phyloP scores from a whole-genome alignment of 805 yeast genomes.

The Yamadazyma paraphyllophila region DNA sequence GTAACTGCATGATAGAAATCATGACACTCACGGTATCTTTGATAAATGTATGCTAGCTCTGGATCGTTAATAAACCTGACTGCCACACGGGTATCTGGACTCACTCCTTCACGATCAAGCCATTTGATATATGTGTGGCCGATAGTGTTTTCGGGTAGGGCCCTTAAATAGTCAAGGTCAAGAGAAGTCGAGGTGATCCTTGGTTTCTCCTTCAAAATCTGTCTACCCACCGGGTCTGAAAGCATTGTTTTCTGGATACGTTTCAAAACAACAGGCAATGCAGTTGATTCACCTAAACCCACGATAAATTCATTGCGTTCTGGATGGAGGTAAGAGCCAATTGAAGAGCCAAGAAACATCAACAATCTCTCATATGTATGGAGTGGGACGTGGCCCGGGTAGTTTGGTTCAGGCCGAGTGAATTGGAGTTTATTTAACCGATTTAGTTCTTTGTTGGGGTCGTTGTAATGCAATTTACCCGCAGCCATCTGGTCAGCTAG shows the following conservation, averaged over 20 bases:
- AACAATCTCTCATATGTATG: conserved; percentile 58
- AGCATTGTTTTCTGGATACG: conserved; percentile 72
- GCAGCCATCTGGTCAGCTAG: conserved; percentile 61
- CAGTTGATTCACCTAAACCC: conserved; percentile 88
- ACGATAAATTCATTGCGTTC: conserved; percentile 73
- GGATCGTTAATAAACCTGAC: conserved; percentile 87
- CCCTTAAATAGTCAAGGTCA: conserved; percentile 56
- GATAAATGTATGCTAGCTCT: conserved; percentile 88
- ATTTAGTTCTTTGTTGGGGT: conserved; percentile 29
- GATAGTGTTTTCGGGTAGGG: conserved; percentile 64
- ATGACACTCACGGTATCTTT: conserved; percentile 93
- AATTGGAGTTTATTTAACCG: conserved; percentile 27
- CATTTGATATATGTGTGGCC: conserved; percentile 80
- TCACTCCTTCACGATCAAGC: conserved; percentile 83
- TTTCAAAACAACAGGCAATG: conserved; percentile 64
- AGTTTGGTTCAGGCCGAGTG: conserved; percentile 44
- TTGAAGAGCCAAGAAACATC: conserved; percentile 68
- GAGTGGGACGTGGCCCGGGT: conserved; percentile 80
- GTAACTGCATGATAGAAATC: conserved; percentile 94
- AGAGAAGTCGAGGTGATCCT: conserved; percentile 73
- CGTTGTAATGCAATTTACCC: conserved; percentile 44
- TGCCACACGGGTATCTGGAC: conserved; percentile 90
- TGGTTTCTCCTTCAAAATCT: conserved; percentile 76
- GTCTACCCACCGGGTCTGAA: conserved; percentile 69
- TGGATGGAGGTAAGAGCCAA: conserved; percentile 76